These are phyloP conservation scores for Colletotrichum sp. DNA, from an alignment of 2,329 filamentous ascomycete genomes.

Conservation along the genomic window DNA sequence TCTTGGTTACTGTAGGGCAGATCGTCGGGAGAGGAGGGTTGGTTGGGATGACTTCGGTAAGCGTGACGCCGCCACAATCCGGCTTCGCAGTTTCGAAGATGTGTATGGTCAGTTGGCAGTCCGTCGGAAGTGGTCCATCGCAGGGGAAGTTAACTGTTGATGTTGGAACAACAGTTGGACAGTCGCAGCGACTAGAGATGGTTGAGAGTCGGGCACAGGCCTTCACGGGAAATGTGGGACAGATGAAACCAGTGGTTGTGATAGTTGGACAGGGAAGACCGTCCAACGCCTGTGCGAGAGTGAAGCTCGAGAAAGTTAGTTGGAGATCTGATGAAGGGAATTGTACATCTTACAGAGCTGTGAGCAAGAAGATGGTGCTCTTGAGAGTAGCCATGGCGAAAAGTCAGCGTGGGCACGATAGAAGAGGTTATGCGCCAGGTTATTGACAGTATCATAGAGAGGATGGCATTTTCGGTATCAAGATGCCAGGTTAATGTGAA, in stretches of 20 bases:
- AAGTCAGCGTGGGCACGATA: not conserved
- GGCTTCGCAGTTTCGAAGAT: not conserved
- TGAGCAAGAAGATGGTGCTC: not conserved
- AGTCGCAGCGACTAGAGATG: slow-evolving; percentile 26
- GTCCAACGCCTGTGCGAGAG: not conserved
- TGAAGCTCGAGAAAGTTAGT: not conserved
- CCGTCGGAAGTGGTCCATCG: slow-evolving; percentile 6
- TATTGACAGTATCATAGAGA: not conserved
- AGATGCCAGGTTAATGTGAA: not conserved
- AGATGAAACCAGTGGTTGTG: slow-evolving; percentile 22
- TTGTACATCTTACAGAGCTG: not conserved
- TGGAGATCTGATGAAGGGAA: not conserved
- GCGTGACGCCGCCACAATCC: not conserved
- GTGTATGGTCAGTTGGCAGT: slow-evolving; percentile 14
- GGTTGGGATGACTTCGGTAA: not conserved
- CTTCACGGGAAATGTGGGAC: not conserved
- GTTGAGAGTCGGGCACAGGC: slow-evolving; percentile 23
- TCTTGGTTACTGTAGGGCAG: slow-evolving; percentile 8
- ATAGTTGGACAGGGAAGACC: slow-evolving; percentile 24
- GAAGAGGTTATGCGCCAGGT: not conserved
- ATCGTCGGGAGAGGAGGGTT: not conserved
- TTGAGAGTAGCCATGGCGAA: not conserved
- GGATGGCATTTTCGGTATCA: not conserved
- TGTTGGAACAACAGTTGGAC: slow-evolving; percentile 25
- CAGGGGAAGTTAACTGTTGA: slow-evolving; percentile 25